Evolutionary conservation across 2,329 filamentous ascomycete species (phyloP), one percentile per base, ranked within the genome.

Genomic region (Hymenoscyphus repandus): DNA sequence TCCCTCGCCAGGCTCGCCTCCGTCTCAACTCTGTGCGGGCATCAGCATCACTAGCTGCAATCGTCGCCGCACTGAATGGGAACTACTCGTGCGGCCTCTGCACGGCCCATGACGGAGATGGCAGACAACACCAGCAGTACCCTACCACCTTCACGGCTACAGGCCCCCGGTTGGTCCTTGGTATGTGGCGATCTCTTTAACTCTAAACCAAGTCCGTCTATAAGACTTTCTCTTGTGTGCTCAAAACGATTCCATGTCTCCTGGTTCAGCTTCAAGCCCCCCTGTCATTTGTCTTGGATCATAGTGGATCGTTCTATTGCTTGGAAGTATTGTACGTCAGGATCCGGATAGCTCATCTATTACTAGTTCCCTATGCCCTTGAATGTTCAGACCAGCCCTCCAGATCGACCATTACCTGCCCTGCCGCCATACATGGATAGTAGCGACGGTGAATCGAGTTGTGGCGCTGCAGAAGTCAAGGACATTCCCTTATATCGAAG

Each of bases 401-500:
- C 42, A 6, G 46, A 53, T 33, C 47, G 50, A 33, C 52, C 49
- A n/a, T 52, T 56, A 30, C 52, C 58, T 3, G 52, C 58, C 9
- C 52, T 60, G 20, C 52, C 51, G 5, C 33, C 45, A 33, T 44
- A 44, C 20, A 48, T 45, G 50, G 46, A 53, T 31, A 27, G 22
- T 27, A 54, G 39, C 39, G 51, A 58, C n/a, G 46, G 52, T 32
- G 54, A 57, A 40, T 55, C 51, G 1, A 55, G 53, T 12, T 51
- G 46, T 30, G 44, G 48, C 22, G 55, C 56, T 9, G 61, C 58
- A n/a, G 60, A 61, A 48, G 49, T 60, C 17, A 51, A 32, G 37
- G 56, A 63, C 41, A 60, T 60, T 31, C 60, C 60, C 27, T 52
- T 61, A 13, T 55, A 58, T 42, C 52, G 55, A 43, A 37, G 47